Base-by-base conservation (phyloP, 257 asterid genomes). In the Salvia hispanica region DNA sequence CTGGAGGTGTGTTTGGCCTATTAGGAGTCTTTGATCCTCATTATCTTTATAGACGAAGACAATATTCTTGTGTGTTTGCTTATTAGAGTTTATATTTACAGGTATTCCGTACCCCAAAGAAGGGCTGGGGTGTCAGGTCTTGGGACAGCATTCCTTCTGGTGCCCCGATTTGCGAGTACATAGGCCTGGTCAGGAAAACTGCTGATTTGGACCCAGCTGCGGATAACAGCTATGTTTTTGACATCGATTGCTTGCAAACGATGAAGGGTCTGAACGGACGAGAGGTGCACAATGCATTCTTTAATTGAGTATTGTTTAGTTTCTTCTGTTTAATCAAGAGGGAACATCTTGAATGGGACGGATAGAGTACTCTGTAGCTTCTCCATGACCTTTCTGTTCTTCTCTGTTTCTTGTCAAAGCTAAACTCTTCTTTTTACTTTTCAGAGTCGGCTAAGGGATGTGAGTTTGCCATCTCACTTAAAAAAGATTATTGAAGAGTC, bases 121-220 rank as follows among this genome's bases (percentile, higher is more conserved):
- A 77, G 80, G 98, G 98, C 18, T 89, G 98, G 98, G 98, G 93
- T 40, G 96, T 92, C 14, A 78, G 96, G 64, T 89, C 95, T 3
- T 89, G 97, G 96, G 98, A 92, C 50, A 78, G 79, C 69, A 92
- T 92, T 34, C 96, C 97, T 47, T 81, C 91, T 4, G 98, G 97
- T 21, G 85, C 96, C 40, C 89, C 96, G 1, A 70, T 92, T 21
- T 92, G 98, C 54, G 98, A 92, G 70, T 92, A 92, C 62, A 83
- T 85, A 40, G 98, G 97, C 12, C 66, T 77, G 39, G 81, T 92
- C 7, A 89, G 74, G 71, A 78, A 79, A 75, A 83, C 89, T 0
- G 81, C 66, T 33, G 90, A 84, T 7, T 47, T 87, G 11, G 82
- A 82, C 70, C 82, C 82, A 5, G 79, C 83, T 50, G 85, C 83